Percentiles rank a stretch among this genome's conserved stretches.
Conservation (phyloP, 352 stramenopile genomes). For the Globisporangium heterothallicum region DNA sequence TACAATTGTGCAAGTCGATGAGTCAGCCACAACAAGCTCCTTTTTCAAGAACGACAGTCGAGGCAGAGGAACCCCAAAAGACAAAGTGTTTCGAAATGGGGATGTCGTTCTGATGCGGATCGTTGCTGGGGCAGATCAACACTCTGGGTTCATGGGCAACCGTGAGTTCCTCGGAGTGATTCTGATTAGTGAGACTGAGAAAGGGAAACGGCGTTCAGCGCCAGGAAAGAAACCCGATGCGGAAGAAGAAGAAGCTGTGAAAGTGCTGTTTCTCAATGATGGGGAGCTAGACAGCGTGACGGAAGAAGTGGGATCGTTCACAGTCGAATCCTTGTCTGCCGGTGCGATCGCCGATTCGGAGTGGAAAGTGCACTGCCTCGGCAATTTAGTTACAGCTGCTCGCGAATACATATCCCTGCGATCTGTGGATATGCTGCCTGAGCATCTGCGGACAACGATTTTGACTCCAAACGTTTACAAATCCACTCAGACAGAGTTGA, state of each 20-base stretch:
- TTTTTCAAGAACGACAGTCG: constrained; percentile 16
- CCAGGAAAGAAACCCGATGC: constrained; percentile 30
- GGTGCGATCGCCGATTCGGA: constrained; percentile 63
- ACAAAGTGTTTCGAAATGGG: constrained; percentile 76
- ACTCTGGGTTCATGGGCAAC: constrained; percentile 35
- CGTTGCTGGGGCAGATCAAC: constrained; percentile 17
- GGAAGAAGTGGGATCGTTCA: constrained; percentile 50
- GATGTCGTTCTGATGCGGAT: constrained; percentile 67
- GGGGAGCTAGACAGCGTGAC: constrained; percentile 70
- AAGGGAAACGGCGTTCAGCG: constrained; percentile 37
- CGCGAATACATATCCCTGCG: constrained; percentile 81
- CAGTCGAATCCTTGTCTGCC: constrained; percentile 56
- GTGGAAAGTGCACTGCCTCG: constrained; percentile 71
- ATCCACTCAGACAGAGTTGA: constrained; percentile 68
- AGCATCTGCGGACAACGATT: constrained; percentile 74
- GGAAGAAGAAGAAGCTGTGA: constrained; percentile 62
- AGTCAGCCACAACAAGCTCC: constrained; percentile 17
- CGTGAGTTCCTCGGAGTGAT: constrained; percentile 71
- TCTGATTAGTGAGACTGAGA: constrained; percentile 70
- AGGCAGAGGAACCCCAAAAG: constrained; percentile 26
- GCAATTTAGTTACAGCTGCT: constrained; percentile 73
- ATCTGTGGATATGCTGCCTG: constrained; percentile 79
- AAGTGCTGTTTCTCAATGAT: constrained; percentile 78
- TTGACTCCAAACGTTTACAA: constrained; percentile 77
- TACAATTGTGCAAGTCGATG: constrained; percentile 52